Percentiles rank a stretch among this genome's conserved stretches.
phyloP scores from a whole-genome alignment of 228 moss, liverwort and hornwort genomes.

The Sphagnum magellanicum region DNA sequence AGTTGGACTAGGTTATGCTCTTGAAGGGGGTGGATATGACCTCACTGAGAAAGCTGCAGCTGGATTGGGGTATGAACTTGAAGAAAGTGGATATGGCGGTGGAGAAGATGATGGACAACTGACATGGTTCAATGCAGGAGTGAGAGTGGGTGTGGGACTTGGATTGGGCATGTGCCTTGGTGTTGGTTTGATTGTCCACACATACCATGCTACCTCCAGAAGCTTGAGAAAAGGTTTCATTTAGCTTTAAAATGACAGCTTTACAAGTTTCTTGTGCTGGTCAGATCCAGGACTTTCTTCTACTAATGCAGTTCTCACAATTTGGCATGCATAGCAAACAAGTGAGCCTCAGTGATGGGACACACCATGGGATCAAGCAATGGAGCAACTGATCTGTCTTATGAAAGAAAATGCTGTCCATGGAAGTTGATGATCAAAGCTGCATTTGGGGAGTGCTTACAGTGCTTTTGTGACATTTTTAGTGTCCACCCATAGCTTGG shows the following conservation, averaged over 20 bases:
- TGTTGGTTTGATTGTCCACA: conserved; percentile 47
- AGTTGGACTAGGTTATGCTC: conserved; percentile 21
- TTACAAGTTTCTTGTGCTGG: too few species aligned
- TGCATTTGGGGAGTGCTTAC: too few species aligned
- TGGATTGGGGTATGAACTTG: conserved; percentile 24
- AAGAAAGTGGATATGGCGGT: conserved; percentile 26
- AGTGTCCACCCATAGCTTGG: too few species aligned
- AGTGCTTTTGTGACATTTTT: too few species aligned
- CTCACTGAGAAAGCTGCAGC: conserved; percentile 29
- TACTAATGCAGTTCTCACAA: too few species aligned
- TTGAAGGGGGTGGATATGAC: conserved; percentile 14
- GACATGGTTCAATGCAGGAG: conserved; percentile 66
- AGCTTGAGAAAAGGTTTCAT: conserved; percentile 38
- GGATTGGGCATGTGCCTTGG: conserved; percentile 60
- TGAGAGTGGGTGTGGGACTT: conserved; percentile 59
- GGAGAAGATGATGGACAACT: conserved; percentile 48
- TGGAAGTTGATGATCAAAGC: too few species aligned
- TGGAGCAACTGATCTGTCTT: too few species aligned
- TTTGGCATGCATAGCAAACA: too few species aligned
- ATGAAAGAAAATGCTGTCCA: too few species aligned
- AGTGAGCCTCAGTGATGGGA: too few species aligned
- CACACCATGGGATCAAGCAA: too few species aligned
- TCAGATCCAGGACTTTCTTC: too few species aligned
- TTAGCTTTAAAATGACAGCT: background rate
- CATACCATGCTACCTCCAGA: conserved; percentile 52